phyloP scores from a whole-genome alignment of 1,139 yeast species.

The Citeromyces siamensis region DNA sequence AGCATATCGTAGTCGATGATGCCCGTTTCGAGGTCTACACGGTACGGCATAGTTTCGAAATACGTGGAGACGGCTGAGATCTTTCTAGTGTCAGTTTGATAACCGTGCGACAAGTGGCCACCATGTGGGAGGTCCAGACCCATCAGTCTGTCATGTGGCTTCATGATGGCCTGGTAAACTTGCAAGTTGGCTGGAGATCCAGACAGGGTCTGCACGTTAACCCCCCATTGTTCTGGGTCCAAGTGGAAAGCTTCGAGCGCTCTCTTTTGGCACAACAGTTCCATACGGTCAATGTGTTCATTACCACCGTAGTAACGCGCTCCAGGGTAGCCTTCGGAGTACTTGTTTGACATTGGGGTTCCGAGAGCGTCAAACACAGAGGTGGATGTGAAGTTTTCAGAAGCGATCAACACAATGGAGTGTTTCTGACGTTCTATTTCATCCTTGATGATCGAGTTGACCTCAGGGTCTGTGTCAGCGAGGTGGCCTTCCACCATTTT shows the following conservation, averaged over 20 bases:
- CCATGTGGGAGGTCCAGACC: constrained; percentile 97
- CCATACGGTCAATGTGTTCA: constrained; percentile 91
- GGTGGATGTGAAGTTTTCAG: constrained; percentile 94
- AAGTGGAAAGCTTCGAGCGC: constrained; percentile 81
- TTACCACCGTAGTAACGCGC: constrained; percentile 87
- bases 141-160: constrained; percentile 93
- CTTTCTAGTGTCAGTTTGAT: constrained; percentile 91
- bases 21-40: constrained; percentile 85
- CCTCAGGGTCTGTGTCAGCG: constrained; percentile 73
- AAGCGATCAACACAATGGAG: constrained; percentile 88
- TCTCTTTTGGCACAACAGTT: constrained; percentile 81
- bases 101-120: constrained; percentile 97
- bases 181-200: constrained; percentile 98
- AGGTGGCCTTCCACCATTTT: constrained; percentile 58
- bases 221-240: constrained; percentile 88
- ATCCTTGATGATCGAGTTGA: constrained; percentile 68
- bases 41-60: constrained; percentile 97
- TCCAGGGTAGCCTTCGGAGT: constrained; percentile 83
- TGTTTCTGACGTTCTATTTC: constrained; percentile 92
- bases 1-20: constrained; percentile 90
- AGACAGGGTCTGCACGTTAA: constrained; percentile 89
- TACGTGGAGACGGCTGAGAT: constrained; percentile 93
- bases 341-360: constrained; percentile 90
- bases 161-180: constrained; percentile 89
- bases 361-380: constrained; percentile 96